Evolutionary conservation across 73 alveolate species (phyloP), one percentile per base, ranked within the genome.

Genomic region (Stentor coeruleus): DNA sequence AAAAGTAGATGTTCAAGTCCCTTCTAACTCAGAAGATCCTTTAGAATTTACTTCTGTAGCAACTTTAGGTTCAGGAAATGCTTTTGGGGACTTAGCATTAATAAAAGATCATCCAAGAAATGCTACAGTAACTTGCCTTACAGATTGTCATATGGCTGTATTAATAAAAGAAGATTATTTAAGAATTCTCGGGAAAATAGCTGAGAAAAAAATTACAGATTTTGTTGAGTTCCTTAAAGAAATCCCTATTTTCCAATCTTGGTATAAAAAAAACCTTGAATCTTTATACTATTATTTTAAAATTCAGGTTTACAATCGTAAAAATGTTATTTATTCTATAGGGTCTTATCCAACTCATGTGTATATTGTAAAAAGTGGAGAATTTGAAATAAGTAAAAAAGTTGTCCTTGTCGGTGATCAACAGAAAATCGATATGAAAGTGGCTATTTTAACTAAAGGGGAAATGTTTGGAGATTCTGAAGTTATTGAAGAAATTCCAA

Each of bases 31-130:
- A 20, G 79, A 66, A 40, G 28, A 57, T 20, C 15, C 0, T 20
- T 20, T 31, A 20, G 79, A 66, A 33, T 20, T 66, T 37, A 31
- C 33, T 31, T 26, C n/a, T 28, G 79, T 66, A 20, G 79, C 40
- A 1, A 40, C 11, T 37, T 33, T 20, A 28, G 42, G 39, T 1
- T 26, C 79, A 11, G 93, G 93, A 30, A 76, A 92, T 57, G 79
- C 95, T 37, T 92, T 92, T 73, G 98, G 98, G 2, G 98, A 92
- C 84, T 66, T 92, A 33, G 96, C 96, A 14, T 81, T 92, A 74
- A 85, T 90, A 31, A 88, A 90, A 59, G 89, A 92, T 75, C 85
- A 85, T 26, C 91, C 89, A 39, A 74, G 96, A 59, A 89, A 93
- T 3, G 96, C 96, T 3, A 87, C 93, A 2, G 86, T 91, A 35